Evolutionary conservation across 2,329 filamentous ascomycete genomes (phyloP).

Genomic region (Trichoderma hamatum): DNA sequence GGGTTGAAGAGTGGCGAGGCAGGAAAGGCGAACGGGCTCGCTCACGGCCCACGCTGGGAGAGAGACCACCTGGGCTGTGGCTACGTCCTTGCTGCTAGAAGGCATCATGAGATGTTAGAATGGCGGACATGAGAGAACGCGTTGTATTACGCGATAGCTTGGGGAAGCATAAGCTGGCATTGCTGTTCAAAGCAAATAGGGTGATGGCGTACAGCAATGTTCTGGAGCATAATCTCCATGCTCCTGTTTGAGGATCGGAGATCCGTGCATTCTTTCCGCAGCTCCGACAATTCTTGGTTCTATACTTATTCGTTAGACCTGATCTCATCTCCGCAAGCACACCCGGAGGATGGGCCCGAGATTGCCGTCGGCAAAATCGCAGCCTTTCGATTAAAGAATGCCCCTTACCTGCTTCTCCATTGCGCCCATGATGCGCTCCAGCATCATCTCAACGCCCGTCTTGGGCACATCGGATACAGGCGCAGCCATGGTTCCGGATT

Average conservation of each 20-base stretch:
- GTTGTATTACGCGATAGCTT: slow-evolving; percentile 17
- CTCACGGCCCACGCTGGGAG: slow-evolving; percentile 15
- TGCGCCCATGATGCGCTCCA: slow-evolving; percentile 32
- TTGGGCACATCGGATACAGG: slow-evolving; percentile 14
- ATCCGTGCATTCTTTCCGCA: slow-evolving; percentile 33
- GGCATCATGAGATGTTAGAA: background rate
- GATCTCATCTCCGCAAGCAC: background rate
- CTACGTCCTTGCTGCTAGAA: slow-evolving; percentile 22
- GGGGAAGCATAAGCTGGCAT: slow-evolving; percentile 12
- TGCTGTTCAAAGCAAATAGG: background rate
- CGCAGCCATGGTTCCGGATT: slow-evolving; percentile 26
- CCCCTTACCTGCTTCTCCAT: slow-evolving; percentile 32
- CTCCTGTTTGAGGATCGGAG: slow-evolving; percentile 33
- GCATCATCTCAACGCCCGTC: slow-evolving; percentile 30
- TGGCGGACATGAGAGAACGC: background rate
- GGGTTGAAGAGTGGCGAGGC: slow-evolving; percentile 5
- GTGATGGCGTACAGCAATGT: slow-evolving; percentile 24
- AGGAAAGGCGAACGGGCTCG: slow-evolving; percentile 24
- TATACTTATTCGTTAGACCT: slow-evolving; percentile 16
- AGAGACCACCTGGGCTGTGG: slow-evolving; percentile 16
- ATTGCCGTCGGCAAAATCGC: slow-evolving; percentile 1
- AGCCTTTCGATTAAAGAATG: background rate
- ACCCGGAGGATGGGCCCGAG: background rate
- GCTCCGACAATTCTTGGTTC: slow-evolving; percentile 33
- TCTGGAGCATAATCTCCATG: slow-evolving; percentile 33